A percentile compares a stretch with the other conserved stretches of the same genome.
Conservation (phyloP, 2,329 filamentous ascomycete genomes). For the Cordyceps tenuipes region DNA sequence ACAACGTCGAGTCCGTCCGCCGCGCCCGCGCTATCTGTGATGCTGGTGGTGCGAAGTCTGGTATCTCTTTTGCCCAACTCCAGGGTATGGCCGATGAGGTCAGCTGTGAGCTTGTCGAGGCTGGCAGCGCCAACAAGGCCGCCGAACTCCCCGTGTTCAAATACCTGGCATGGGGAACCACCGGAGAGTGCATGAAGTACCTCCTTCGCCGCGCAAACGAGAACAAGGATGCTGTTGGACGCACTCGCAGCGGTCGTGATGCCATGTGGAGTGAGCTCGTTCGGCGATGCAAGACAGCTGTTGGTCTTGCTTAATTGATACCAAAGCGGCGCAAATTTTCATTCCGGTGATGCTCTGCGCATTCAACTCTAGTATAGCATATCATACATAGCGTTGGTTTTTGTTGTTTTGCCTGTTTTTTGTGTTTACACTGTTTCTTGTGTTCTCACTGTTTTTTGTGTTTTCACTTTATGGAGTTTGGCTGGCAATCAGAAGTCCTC, state of each 20-base stretch:
- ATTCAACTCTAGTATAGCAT: constrained; percentile 3
- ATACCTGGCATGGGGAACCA: constrained; percentile 62
- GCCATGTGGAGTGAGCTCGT: constrained; percentile 55
- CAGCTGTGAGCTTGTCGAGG: constrained; percentile 51
- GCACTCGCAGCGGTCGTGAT: constrained; percentile 53
- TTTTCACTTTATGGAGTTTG: not conserved
- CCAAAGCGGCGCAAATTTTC: not conserved
- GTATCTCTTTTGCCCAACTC: constrained; percentile 55
- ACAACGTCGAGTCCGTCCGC: constrained; percentile 68
- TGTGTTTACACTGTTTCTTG: not conserved
- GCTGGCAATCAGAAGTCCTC: not conserved
- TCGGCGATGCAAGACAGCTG: constrained; percentile 40
- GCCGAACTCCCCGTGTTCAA: constrained; percentile 54
- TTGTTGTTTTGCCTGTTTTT: constrained; percentile 5
- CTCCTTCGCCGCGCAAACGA: constrained; percentile 55
- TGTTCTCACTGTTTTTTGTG: constrained; percentile 1
- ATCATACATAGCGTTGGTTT: constrained; percentile 15
- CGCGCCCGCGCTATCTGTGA: constrained; percentile 45
- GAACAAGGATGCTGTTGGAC: constrained; percentile 61
- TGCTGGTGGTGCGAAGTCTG: constrained; percentile 31
- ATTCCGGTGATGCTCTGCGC: not conserved
- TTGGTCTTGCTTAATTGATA: constrained; percentile 28
- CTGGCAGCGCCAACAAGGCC: constrained; percentile 21
- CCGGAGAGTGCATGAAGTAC: constrained; percentile 80
- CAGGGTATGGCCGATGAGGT: constrained; percentile 96